Conservation (phyloP, 345 rosid genomes). For the Salix caprea region DNA sequence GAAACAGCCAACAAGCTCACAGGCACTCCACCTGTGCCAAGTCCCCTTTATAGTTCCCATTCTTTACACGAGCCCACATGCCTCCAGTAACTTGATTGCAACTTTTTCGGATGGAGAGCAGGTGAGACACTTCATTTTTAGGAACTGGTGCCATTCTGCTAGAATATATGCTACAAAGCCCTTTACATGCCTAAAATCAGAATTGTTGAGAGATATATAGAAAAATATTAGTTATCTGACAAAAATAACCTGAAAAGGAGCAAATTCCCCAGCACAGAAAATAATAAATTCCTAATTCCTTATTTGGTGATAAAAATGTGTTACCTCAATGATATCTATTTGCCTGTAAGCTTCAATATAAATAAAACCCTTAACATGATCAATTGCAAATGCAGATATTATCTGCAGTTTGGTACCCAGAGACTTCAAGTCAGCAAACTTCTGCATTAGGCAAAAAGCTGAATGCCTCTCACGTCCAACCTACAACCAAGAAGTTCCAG, state of each 20-base stretch:
- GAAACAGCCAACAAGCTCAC: neutral
- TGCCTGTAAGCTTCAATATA: slow-evolving; percentile 76
- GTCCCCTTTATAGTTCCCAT: slow-evolving; percentile 93
- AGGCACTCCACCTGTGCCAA: slow-evolving; percentile 57
- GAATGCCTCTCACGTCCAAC: slow-evolving; percentile 77
- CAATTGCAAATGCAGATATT: slow-evolving; percentile 67
- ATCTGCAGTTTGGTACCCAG: slow-evolving; percentile 56
- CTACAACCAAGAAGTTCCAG: slow-evolving; percentile 39
- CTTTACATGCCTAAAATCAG: slow-evolving; percentile 64
- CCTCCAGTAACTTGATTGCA: slow-evolving; percentile 48
- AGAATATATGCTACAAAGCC: slow-evolving; percentile 59
- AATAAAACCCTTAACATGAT: slow-evolving; percentile 73
- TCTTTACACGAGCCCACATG: slow-evolving; percentile 85
- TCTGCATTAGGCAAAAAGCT: slow-evolving; percentile 90
- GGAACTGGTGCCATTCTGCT: slow-evolving; percentile 58
- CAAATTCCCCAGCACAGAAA: neutral
- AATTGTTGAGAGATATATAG: neutral
- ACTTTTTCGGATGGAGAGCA: slow-evolving; percentile 55
- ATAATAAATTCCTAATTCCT: neutral
- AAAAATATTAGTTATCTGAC: neutral
- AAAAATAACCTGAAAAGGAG: neutral
- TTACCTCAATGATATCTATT: slow-evolving; percentile 71
- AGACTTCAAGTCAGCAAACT: slow-evolving; percentile 68
- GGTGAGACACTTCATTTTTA: slow-evolving; percentile 53
- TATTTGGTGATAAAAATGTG: slow-evolving; percentile 1